These are phyloP conservation scores for Conoideocrella luteorostrata DNA, from an alignment of 2,329 filamentous ascomycete species.

Conservation along the genomic window DNA sequence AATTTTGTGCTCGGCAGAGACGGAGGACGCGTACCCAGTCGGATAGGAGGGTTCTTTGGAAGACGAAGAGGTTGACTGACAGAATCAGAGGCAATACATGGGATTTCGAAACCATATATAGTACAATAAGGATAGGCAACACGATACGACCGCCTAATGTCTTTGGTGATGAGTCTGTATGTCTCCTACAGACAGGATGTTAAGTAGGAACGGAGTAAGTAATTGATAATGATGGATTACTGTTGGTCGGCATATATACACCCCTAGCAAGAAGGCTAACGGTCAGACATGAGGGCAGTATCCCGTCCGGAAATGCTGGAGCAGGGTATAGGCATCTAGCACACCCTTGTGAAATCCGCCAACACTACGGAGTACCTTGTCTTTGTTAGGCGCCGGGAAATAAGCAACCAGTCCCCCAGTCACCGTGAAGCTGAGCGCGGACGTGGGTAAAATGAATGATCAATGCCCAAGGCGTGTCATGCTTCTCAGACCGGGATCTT, in stretches of 20 bases:
- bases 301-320: background rate
- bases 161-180: background rate
- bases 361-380: conserved; percentile 8
- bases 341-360: conserved; percentile 4
- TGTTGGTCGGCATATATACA: conserved; percentile 1
- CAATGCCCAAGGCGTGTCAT: too few species aligned
- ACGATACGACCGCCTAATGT: background rate
- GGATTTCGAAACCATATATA: too few species aligned
- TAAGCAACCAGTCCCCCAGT: too few species aligned
- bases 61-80: background rate
- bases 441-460: too few species aligned
- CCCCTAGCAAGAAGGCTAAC: conserved; percentile 4
- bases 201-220: background rate
- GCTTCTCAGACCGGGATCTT: too few species aligned
- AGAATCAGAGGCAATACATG: background rate
- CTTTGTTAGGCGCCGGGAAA: background rate
- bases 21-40: background rate
- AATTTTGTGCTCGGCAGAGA: too few species aligned
- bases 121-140: background rate
- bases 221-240: conserved; percentile 1
- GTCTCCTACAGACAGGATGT: background rate
- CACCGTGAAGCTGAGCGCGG: too few species aligned
- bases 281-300: conserved; percentile 1
- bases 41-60: background rate
- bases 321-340: conserved; percentile 1